Evolutionary conservation across 805 yeast genomes (phyloP), one percentile per base, ranked within the genome.

Genomic region (Candida glaebosa): DNA sequence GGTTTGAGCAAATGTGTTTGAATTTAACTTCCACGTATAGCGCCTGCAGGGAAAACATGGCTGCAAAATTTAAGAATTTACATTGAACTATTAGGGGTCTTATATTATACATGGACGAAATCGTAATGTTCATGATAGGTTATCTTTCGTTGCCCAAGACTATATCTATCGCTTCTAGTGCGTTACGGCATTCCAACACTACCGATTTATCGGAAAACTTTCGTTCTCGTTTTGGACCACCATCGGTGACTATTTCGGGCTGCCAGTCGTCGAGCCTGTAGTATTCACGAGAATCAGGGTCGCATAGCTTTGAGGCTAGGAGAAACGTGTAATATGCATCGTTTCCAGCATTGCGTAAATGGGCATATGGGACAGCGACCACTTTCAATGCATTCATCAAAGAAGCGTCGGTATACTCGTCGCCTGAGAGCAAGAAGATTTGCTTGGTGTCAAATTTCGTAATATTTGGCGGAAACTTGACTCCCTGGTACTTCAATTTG

Each of bases 341-440:
- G 52, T 83, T 83, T 4, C 84, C 86, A 3, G 84, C 88, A 53
- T 83, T 83, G 54, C 83, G 88, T 34, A 83, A 56, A 47, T 67
- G 71, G 1, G 81, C 68, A 52, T 78, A 78, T 1, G 86, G 83
- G 3, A 83, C 63, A 9, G 67, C 60, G 39, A 78, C 62, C 41
- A 67, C 54, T 31, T 70, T 57, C 17, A 82, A 61, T 1, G 75
- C 61, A 34, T 69, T 72, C 6, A 74, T 70, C 36, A 83, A 56
- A 18, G 71, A 63, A 9, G 63, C 50, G 4, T 74, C 72, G 18
- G 56, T 53, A 14, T 20, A 12, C 17, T 52, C 54, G 0, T 79
- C 79, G 42, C 65, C 70, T 8, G 69, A 58, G 1, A 54, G 37
- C 2, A 56, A 49, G 62, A 71, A 76, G 1, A 80, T 36, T 4